Percentiles rank a stretch among this genome's conserved stretches.
Conservation (phyloP, 2,329 filamentous ascomycete species). For the Penicillium sumatraense region DNA sequence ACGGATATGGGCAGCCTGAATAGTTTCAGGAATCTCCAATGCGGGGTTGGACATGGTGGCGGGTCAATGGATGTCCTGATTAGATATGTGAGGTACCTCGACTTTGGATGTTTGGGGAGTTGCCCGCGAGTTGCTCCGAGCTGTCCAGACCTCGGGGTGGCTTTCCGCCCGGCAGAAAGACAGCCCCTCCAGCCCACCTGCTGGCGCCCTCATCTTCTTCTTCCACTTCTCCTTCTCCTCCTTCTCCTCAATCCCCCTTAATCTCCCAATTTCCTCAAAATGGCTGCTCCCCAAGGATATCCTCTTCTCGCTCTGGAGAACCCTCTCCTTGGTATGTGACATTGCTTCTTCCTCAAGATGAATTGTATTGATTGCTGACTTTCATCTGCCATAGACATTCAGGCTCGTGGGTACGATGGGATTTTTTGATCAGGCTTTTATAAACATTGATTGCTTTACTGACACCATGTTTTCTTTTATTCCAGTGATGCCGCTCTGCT, state of each 20-base stretch:
- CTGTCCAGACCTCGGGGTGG: slow-evolving; percentile 10
- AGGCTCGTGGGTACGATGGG: slow-evolving; percentile 68
- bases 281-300: slow-evolving; percentile 79
- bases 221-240: slow-evolving; percentile 4
- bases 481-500: slow-evolving; percentile 79
- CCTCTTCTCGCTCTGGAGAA: slow-evolving; percentile 94
- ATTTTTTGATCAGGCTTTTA: slow-evolving; percentile 9
- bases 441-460: slow-evolving; percentile 10
- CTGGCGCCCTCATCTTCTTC: not conserved
- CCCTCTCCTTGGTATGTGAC: slow-evolving; percentile 79
- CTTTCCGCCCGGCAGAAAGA: slow-evolving; percentile 10
- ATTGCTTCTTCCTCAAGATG: not conserved
- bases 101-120: slow-evolving; percentile 2
- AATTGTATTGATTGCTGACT: slow-evolving; percentile 24
- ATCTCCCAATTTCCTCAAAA: slow-evolving; percentile 47
- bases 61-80: not conserved
- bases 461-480: not conserved
- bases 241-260: slow-evolving; percentile 5
- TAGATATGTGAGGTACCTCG: too few species aligned
- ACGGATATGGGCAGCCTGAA: slow-evolving; percentile 82
- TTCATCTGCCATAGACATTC: slow-evolving; percentile 79
- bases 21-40: slow-evolving; percentile 73
- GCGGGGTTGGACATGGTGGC: slow-evolving; percentile 61
- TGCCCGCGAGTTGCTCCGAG: not conserved
- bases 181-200: slow-evolving; percentile 27